A percentile compares a stretch with the other conserved stretches of the same genome.
Evolutionary conservation across 306 rosid species (phyloP).

Genomic region (Glycine soja): DNA sequence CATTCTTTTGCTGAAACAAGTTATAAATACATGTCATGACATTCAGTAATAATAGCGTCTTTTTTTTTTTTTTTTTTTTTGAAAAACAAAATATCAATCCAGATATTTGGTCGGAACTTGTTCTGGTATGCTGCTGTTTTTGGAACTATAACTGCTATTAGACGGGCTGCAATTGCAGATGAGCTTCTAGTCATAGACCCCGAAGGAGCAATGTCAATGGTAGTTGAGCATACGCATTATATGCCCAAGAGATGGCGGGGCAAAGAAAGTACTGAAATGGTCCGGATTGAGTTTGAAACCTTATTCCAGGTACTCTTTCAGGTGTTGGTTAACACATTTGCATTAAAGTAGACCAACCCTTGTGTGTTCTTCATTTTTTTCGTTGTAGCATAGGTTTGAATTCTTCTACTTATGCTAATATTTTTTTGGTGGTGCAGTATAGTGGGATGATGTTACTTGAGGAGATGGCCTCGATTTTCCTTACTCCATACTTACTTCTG

Average conservation of each 20-base stretch:
- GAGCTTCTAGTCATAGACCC: slow-evolving; percentile 86
- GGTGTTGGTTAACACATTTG: slow-evolving; percentile 24
- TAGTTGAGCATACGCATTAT: slow-evolving; percentile 91
- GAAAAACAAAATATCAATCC: background rate
- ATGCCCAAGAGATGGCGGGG: slow-evolving; percentile 98
- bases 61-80: background rate
- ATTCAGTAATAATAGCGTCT: background rate
- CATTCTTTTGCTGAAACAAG: slow-evolving; percentile 4
- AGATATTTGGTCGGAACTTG: slow-evolving; percentile 96
- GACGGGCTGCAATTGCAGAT: slow-evolving; percentile 72
- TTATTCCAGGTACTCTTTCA: slow-evolving; percentile 76
- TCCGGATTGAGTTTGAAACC: slow-evolving; percentile 74
- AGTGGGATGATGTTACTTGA: slow-evolving; percentile 96
- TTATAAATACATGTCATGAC: slow-evolving; percentile 27
- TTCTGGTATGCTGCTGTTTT: slow-evolving; percentile 96
- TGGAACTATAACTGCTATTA: slow-evolving; percentile 86
- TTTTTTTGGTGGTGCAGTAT: slow-evolving; percentile 62
- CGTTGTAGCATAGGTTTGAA: slow-evolving; percentile 15
- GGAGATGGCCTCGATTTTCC: slow-evolving; percentile 97
- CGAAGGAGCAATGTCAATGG: slow-evolving; percentile 83
- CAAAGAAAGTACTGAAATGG: slow-evolving; percentile 76
- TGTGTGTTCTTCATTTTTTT: background rate
- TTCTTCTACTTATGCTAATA: slow-evolving; percentile 29
- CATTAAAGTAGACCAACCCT: slow-evolving; percentile 25
- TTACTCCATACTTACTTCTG: slow-evolving; percentile 90